Evolutionary conservation across 306 rosid species (phyloP), one percentile per base, ranked within the genome.

Genomic region (Cicer bijugum): DNA sequence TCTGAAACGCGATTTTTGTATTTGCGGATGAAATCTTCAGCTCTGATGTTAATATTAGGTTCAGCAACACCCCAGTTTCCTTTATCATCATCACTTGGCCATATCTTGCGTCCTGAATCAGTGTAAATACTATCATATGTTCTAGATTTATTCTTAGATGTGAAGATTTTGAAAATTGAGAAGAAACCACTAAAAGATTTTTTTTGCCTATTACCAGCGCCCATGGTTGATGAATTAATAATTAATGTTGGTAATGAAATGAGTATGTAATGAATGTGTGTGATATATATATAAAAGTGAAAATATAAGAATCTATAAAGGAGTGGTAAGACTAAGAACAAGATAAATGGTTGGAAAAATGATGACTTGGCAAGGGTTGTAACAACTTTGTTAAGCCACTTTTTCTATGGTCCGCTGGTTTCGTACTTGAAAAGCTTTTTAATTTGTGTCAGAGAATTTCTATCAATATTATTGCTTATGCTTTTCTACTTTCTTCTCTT

Each of bases 31-130:
- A 76, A 89, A 56, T 68, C 91, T 9, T 67, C 80, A 15, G 93
- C 96, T 73, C 71, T 88, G 35, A 10, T 72, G 51, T 93, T 84
- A 77, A 91, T 88, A 35, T 53, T 78, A 4, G 85, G 93, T 39
- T 89, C 92, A 0, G 88, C 96, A 6, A 80, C 86, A 55, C 88
- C 85, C 67, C 70, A 82, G 5, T 60, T 77, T n/a, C 55, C 87
- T 67, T 50, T 72, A 63, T 93, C 98, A 4, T 79, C 78, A 28
- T 91, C 92, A 45, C 93, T 93, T 0, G 75, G 88, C 89, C 89
- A 88, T 1, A 82, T 81, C 78, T 64, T 88, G 12, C 57, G 20
- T 0, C 80, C 60, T 0, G 51, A 72, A 3, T 84, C 87, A 44
- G 33, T 23, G 33, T 75, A 15, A 9, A 1, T 19, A 19, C 68